Evolutionary conservation across 352 stramenopile genomes (phyloP), one percentile per base, ranked within the genome.

Genomic region (Globisporangium parvum): DNA sequence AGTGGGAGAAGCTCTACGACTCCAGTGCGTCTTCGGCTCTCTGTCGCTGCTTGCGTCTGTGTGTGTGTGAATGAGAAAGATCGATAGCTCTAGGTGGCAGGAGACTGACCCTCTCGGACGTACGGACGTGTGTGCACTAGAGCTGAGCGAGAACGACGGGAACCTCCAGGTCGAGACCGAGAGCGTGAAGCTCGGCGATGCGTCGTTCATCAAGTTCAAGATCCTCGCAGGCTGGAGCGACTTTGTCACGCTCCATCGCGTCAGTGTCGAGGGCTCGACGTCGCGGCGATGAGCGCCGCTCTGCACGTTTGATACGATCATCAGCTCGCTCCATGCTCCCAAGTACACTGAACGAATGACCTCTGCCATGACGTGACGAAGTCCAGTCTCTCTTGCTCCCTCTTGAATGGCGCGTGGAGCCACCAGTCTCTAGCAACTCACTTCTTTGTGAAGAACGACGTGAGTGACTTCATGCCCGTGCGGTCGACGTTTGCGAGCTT

Each of bases 131-230:
- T n/a, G n/a, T n/a, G 31, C 20, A 14, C 52, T n/a, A 93, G 84
- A 91, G 41, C 65, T 93, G 31, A 80, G 67, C 12, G 81, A 93
- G 57, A 87, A 78, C 41, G 81, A 93, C 46, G 80, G 81, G n/a
- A 87, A 91, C 51, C 60, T 93, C 53, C 84, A 93, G 51, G 70
- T 91, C 18, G 81, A 87, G 57, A 91, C 64, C 55, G 80, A 93
- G 55, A 85, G 60, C 20, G 75, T 93, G 23, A 81, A 81, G 47
- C 69, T 80, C 2, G 82, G 75, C 0, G 80, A 91, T 53, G 80
- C 80, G 41, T 87, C 81, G 44, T 93, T 91, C 57, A 73, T 93
- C 57, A 89, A 88, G 59, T 85, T 93, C 53, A 87, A 85, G 57
- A 86, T 93, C 56, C 66, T 91, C 39, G 89, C 84, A 0, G 81